Evolutionary conservation across 208 protist species (phyloP), one percentile per base, ranked within the genome.

Genomic region (Porcisia hertigi): DNA sequence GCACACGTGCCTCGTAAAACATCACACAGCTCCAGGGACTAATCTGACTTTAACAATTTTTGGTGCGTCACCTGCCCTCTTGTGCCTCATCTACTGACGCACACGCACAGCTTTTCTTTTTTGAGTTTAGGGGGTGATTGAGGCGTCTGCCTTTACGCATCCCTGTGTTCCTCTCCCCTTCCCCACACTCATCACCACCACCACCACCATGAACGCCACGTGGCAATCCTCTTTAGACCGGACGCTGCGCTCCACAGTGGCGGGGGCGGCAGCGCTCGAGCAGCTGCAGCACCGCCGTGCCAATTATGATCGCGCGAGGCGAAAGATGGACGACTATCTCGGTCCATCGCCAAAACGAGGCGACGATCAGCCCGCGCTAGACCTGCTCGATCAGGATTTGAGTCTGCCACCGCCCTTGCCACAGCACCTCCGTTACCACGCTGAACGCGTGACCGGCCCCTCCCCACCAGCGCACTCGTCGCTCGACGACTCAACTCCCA

Each of bases 241-340:
- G 30, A 89, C 83, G 55, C 77, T 94, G 71, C 84, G 84, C 45
- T 79, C 66, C 64, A 89, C 90, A 11, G 81, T 83, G 59, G 86
- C 77, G 36, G 90, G 82, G 20, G 81, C 84, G 65, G 86, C 77
- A 25, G 90, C 82, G 20, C 69, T 92, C 3, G 72, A 88, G 63
- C 79, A 83, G 25, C 86, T 94, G 58, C 82, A 87, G 67, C 71
- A 82, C 49, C 86, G 82, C 16, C 83, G 81, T 62, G 25, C 39
- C 8, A 82, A 45, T 71, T 85, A 86, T 72, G 76, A 89, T 58
- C 60, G 54, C 8, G 75, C 83, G 1, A 86, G 83, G 69, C 70
- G 81, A 18, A 45, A 69, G 14, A 65, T 87, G 18, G 65, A 80
- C 47, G 64, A 83, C 41, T 73, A 82, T 18, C 72, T 86, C 52